A percentile compares a stretch with the other conserved stretches of the same genome.
phyloP scores from a whole-genome alignment of 2,329 filamentous ascomycete genomes.

The Tolypocladium amazonense region DNA sequence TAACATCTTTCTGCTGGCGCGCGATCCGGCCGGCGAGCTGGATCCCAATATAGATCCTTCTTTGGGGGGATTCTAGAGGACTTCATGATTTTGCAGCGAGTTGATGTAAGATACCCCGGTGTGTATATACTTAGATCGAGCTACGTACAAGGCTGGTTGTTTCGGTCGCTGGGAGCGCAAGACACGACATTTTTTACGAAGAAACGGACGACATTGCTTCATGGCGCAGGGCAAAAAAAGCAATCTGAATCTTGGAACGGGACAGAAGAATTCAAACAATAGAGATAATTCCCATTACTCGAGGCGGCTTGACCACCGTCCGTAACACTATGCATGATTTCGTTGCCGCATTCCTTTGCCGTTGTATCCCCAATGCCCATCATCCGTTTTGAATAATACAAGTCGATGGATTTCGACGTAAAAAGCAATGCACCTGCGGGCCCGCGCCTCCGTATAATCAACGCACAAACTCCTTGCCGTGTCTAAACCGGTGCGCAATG shows the following conservation, averaged over 20 bases:
- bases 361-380: neutral
- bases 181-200: neutral
- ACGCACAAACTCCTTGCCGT: neutral
- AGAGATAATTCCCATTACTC: neutral
- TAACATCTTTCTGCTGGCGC: constrained; percentile 29
- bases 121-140: neutral
- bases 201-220: neutral
- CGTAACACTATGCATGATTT: neutral
- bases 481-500: neutral
- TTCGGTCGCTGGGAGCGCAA: neutral
- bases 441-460: neutral
- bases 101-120: neutral
- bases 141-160: neutral
- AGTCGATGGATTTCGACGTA: neutral
- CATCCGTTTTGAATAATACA: neutral
- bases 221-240: neutral
- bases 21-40: constrained; percentile 11
- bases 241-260: neutral
- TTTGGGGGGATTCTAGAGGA: constrained; percentile 8
- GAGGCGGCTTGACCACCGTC: neutral
- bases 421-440: neutral
- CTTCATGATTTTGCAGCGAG: neutral
- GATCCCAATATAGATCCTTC: constrained; percentile 21
- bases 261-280: neutral
- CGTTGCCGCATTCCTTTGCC: neutral